A percentile compares a stretch with the other conserved stretches of the same genome.
phyloP scores from a whole-genome alignment of 1,139 yeast genomes.

The Torulaspora pretoriensis region DNA sequence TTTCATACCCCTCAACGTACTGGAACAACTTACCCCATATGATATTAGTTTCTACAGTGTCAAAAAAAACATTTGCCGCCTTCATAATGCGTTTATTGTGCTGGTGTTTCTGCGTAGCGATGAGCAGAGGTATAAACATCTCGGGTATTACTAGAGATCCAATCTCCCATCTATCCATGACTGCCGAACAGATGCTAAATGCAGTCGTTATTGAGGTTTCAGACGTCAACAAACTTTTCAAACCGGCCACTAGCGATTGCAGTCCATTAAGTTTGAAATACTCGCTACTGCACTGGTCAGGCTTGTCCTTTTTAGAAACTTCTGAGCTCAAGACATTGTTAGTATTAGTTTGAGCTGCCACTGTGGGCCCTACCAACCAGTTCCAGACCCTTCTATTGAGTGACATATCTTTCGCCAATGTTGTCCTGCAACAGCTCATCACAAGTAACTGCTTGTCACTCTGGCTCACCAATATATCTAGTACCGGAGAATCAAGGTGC shows the following conservation, averaged over 20 bases:
- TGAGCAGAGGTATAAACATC: conserved; percentile 61
- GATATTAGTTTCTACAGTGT: conserved; percentile 72
- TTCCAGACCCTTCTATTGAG: conserved; percentile 88
- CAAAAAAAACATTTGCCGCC: conserved; percentile 68
- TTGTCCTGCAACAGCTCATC: conserved; percentile 60
- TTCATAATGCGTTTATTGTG: conserved; percentile 44
- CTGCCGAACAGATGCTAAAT: conserved; percentile 59
- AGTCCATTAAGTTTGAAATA: conserved; percentile 62
- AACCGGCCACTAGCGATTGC: conserved; percentile 47
- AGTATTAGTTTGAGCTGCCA: conserved; percentile 9
- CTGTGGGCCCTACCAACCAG: conserved; percentile 76
- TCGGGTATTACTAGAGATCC: conserved; percentile 68
- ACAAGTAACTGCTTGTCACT: conserved; percentile 58
- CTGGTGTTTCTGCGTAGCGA: conserved; percentile 37
- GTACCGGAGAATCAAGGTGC: conserved; percentile 58
- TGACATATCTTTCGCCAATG: conserved; percentile 85
- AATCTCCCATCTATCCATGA: conserved; percentile 93
- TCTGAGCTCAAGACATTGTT: conserved; percentile 6
- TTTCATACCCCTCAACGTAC: conserved; percentile 35
- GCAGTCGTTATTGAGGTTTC: conserved; percentile 39
- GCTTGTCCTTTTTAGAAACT: background rate
- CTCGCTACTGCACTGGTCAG: conserved; percentile 30
- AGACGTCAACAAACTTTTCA: conserved; percentile 46
- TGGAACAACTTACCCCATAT: conserved; percentile 67
- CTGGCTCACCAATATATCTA: conserved; percentile 45